Percentiles rank a stretch among this genome's conserved stretches.
phyloP scores from a whole-genome alignment of 371 early-diverging fungal genomes.

The Smittium mucronatum region DNA sequence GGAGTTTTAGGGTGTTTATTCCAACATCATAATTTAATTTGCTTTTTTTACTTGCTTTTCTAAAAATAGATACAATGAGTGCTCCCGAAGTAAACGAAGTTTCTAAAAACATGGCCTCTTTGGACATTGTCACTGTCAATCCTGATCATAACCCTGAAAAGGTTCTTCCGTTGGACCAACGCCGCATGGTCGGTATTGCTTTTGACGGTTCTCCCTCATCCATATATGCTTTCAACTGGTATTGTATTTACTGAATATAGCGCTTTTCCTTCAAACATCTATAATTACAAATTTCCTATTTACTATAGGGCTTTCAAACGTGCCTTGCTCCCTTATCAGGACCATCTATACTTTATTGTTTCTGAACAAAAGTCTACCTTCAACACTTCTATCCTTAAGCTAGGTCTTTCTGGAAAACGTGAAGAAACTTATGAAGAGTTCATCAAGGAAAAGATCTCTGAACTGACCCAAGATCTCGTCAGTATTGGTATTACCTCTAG shows the following conservation, averaged over 20 bases:
- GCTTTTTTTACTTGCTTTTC: background rate
- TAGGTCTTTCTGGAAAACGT: slow-evolving; percentile 3
- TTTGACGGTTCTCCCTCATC: slow-evolving; percentile 12
- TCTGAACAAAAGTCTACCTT: background rate
- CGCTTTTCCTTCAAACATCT: no score
- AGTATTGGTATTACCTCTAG: slow-evolving; percentile 12
- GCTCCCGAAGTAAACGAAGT: background rate
- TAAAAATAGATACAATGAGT: background rate
- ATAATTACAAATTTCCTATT: background rate
- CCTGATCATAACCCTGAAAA: slow-evolving; percentile 1
- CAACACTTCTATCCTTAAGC: background rate
- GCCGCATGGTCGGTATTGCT: slow-evolving; percentile 10
- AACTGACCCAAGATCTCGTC: slow-evolving; percentile 7
- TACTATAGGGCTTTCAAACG: slow-evolving; percentile 13
- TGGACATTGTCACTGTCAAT: slow-evolving; percentile 1
- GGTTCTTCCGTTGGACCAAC: slow-evolving; percentile 5
- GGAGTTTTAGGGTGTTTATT: no score
- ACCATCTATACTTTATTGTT: slow-evolving; percentile 9
- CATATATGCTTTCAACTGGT: slow-evolving; percentile 12
- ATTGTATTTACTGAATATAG: background rate
- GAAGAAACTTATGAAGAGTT: background rate
- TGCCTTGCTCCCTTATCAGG: slow-evolving; percentile 11
- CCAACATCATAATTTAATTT: no score
- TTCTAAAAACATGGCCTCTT: background rate
- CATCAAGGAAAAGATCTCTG: background rate